Evolutionary conservation across 2,329 filamentous ascomycete genomes (phyloP).

Genomic region (Beauveria sp.): DNA sequence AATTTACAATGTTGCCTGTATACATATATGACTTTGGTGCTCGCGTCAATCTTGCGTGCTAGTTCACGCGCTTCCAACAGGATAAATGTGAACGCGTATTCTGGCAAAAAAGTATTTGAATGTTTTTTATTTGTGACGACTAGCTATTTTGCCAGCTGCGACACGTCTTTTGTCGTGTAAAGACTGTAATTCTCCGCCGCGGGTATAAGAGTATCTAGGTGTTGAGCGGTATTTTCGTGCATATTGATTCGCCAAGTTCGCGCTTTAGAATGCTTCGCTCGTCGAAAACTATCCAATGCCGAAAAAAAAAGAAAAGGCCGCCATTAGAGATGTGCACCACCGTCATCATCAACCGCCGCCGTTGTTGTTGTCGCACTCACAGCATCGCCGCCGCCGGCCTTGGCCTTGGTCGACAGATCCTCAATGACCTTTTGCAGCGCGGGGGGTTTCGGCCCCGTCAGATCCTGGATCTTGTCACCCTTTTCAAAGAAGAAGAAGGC

Average conservation of each 20-base stretch:
- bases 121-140: neutral
- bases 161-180: neutral
- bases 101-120: neutral
- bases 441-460: constrained; percentile 32
- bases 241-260: neutral
- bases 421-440: constrained; percentile 25
- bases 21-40: neutral
- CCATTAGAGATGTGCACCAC: constrained; percentile 6
- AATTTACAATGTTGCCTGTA: neutral
- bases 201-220: neutral
- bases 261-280: constrained; percentile 17
- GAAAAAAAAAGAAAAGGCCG: neutral
- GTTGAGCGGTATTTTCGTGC: neutral
- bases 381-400: constrained; percentile 13
- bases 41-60: too few species aligned
- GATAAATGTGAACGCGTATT: neutral
- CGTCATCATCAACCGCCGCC: constrained; percentile 10
- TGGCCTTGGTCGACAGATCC: constrained; percentile 19
- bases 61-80: too few species aligned
- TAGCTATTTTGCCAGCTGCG: neutral
- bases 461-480: constrained; percentile 37
- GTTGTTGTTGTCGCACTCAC: constrained; percentile 10
- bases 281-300: constrained; percentile 15
- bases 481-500: constrained; percentile 55
- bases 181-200: neutral